Evolutionary conservation across 306 rosid species (phyloP).

Genomic region (Albizia julibrissin): DNA sequence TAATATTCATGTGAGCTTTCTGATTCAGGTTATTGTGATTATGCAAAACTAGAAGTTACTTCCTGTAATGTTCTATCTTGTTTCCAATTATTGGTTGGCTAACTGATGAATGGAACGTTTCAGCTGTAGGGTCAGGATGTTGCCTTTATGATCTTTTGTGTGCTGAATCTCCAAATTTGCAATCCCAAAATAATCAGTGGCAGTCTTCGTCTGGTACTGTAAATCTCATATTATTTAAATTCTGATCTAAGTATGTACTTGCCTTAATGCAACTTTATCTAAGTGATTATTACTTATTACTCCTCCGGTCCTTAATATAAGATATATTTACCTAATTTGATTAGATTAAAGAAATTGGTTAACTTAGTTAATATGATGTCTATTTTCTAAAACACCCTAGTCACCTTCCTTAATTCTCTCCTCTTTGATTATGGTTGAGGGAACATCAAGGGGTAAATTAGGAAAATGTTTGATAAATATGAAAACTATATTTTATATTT

Average conservation of each 20-base stretch:
- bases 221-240: not conserved
- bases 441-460: too few species aligned
- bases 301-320: too few species aligned
- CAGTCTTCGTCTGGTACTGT: constrained; percentile 45
- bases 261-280: not conserved
- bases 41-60: not conserved
- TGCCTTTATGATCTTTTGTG: constrained; percentile 84
- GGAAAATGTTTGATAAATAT: too few species aligned
- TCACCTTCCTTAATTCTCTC: too few species aligned
- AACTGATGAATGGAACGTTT: constrained; percentile 31
- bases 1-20: not conserved
- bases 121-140: constrained; percentile 50
- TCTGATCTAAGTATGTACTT: not conserved
- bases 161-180: constrained; percentile 56
- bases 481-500: too few species aligned
- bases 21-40: not conserved
- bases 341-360: too few species aligned
- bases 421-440: too few species aligned
- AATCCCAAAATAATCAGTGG: constrained; percentile 45
- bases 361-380: too few species aligned
- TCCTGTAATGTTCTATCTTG: not conserved
- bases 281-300: not conserved
- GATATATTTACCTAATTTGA: too few species aligned
- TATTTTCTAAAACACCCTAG: too few species aligned
- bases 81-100: constrained; percentile 10